Conservation (phyloP, 352 stramenopile species). For the Albugo candida region DNA sequence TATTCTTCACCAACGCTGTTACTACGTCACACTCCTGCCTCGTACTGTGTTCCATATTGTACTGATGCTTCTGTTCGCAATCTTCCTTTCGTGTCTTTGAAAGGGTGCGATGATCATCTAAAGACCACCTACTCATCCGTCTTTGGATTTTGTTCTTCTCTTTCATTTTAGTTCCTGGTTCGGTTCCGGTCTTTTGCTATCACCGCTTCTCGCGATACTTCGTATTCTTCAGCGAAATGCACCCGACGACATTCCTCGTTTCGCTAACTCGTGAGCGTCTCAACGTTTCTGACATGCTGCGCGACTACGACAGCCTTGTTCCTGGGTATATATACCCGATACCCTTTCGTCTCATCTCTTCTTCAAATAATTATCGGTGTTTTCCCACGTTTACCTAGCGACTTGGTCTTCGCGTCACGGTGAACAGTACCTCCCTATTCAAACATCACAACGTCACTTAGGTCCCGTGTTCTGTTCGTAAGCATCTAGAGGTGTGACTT, state of each 20-base stretch:
- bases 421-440: not conserved
- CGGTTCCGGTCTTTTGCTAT: not conserved
- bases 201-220: not conserved
- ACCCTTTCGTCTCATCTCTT: not conserved
- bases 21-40: not conserved
- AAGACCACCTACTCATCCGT: not conserved
- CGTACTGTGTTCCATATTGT: not conserved
- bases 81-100: no score
- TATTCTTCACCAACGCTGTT: not conserved
- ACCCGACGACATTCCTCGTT: no score
- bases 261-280: not conserved
- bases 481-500: not conserved
- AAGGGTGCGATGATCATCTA: no score
- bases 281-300: not conserved
- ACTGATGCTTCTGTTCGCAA: no score
- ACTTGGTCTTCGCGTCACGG: not conserved
- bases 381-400: not conserved
- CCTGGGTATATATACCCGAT: slow-evolving; percentile 2
- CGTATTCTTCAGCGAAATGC: not conserved
- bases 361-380: not conserved
- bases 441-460: not conserved
- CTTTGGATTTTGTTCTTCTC: not conserved
- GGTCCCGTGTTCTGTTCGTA: not conserved
- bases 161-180: no score
- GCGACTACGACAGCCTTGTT: not conserved